These are phyloP conservation scores for Insectozyma bohioensis DNA, from an alignment of 1,139 yeast genomes.

Conservation along the genomic window DNA sequence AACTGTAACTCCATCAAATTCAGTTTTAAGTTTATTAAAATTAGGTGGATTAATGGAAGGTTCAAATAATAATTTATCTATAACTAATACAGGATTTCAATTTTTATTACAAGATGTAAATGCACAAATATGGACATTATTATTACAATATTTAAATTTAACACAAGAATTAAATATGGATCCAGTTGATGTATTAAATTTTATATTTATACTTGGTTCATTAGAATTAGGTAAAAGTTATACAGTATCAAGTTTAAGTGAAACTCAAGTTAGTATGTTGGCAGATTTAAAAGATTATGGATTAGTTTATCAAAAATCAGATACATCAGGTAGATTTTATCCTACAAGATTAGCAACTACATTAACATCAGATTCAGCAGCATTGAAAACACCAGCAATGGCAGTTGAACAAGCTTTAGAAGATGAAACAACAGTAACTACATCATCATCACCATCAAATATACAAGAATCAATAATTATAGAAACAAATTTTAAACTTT, in stretches of 20 bases:
- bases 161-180: conserved; percentile 88
- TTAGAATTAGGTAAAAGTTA: conserved; percentile 89
- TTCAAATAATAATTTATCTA: conserved; percentile 48
- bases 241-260: conserved; percentile 66
- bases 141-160: conserved; percentile 82
- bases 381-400: conserved; percentile 66
- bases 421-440: conserved; percentile 16
- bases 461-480: conserved; percentile 71
- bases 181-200: conserved; percentile 92
- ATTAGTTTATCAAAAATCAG: conserved; percentile 73
- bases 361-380: conserved; percentile 78
- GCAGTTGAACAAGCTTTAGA: conserved; percentile 64
- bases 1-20: conserved; percentile 62
- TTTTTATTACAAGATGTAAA: conserved; percentile 88
- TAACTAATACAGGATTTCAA: conserved; percentile 92
- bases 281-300: conserved; percentile 93
- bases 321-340: conserved; percentile 65
- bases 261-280: conserved; percentile 82
- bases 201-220: conserved; percentile 90
- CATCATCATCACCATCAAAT: conserved; percentile 21
- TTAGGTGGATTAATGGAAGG: conserved; percentile 88
- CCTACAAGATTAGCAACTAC: conserved; percentile 93
- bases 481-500: conserved; percentile 90
- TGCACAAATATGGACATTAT: conserved; percentile 92
- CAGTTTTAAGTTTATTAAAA: conserved; percentile 61